phyloP scores from a whole-genome alignment of 1,284 basidiomycete genomes.

The Ustilago loliicola region DNA sequence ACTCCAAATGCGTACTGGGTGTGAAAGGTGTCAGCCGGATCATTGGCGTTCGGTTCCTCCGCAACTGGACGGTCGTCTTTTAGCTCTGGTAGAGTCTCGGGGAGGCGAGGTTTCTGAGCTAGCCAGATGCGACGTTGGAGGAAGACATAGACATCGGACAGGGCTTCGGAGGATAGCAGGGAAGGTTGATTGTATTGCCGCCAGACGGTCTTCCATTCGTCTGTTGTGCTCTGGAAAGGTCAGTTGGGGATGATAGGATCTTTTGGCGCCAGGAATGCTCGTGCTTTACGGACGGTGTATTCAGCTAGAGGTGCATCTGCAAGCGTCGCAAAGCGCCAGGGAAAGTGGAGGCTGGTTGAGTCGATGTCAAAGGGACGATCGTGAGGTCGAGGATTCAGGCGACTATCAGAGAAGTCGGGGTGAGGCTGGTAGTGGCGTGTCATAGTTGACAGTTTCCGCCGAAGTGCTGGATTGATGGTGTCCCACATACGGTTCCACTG shows the following conservation, averaged over 20 bases:
- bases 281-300: slow-evolving; percentile 6
- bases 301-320: not conserved
- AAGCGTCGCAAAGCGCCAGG: slow-evolving; percentile 12
- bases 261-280: not conserved
- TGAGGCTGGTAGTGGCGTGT: slow-evolving; percentile 9
- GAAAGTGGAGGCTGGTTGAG: slow-evolving; percentile 1
- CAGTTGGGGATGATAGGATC: slow-evolving; percentile 6
- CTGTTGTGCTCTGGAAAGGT: not conserved
- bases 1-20: slow-evolving; percentile 7
- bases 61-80: not conserved
- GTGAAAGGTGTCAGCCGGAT: slow-evolving; percentile 6
- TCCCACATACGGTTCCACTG: slow-evolving; percentile 15
- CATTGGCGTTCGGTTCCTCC: not conserved
- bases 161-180: slow-evolving; percentile 2
- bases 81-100: not conserved
- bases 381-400: slow-evolving; percentile 9
- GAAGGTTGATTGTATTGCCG: slow-evolving; percentile 6
- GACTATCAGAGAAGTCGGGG: slow-evolving; percentile 14
- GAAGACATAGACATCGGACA: slow-evolving; percentile 11
- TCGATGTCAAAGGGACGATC: slow-evolving; percentile 8
- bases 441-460: not conserved
- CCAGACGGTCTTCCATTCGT: slow-evolving; percentile 10
- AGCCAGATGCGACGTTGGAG: slow-evolving; percentile 8
- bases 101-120: slow-evolving; percentile 12
- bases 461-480: slow-evolving; percentile 1